Conservation (phyloP, 768 basidiomycete species). For the Phaffia australis region DNA sequence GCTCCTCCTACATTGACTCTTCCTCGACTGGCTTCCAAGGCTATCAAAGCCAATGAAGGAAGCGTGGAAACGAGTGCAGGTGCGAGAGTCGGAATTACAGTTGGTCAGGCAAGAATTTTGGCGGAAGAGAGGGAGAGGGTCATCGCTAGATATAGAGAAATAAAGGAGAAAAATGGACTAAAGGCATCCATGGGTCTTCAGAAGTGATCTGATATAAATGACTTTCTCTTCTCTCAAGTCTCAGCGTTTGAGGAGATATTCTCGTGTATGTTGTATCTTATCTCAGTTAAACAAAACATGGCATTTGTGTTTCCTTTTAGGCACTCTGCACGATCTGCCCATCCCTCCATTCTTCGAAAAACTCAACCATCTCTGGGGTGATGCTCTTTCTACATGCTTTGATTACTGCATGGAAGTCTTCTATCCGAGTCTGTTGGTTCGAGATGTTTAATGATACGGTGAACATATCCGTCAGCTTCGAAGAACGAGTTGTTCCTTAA, state of each 20-base stretch:
- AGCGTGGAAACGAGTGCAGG: conserved; percentile 2
- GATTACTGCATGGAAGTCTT: conserved; percentile 65
- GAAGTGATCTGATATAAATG: background rate
- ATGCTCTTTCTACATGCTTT: conserved; percentile 64
- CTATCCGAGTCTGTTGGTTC: conserved; percentile 55
- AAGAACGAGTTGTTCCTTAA: background rate
- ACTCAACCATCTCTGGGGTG: conserved; percentile 62
- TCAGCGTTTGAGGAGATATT: too few relatives aligned
- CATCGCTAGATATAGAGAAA: conserved; percentile 22
- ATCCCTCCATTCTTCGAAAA: conserved; percentile 62
- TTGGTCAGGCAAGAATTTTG: conserved; percentile 25
- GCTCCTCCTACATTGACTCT: conserved; percentile 24
- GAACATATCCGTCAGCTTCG: conserved; percentile 6
- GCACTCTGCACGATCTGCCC: conserved; percentile 27
- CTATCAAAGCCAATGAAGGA: conserved; percentile 15
- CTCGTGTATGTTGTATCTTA: too few relatives aligned
- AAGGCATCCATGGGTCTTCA: conserved; percentile 2
- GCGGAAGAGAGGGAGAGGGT: conserved; percentile 27
- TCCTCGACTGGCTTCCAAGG: conserved; percentile 17
- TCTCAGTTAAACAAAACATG: too few relatives aligned
- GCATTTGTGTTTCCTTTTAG: conserved; percentile 1
- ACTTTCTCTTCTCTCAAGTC: too few relatives aligned
- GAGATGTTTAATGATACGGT: background rate
- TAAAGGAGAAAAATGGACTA: conserved; percentile 20
- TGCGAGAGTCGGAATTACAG: conserved; percentile 14